Conservation (phyloP, 1,139 yeast species). For the Martiniozyma asiatica region DNA sequence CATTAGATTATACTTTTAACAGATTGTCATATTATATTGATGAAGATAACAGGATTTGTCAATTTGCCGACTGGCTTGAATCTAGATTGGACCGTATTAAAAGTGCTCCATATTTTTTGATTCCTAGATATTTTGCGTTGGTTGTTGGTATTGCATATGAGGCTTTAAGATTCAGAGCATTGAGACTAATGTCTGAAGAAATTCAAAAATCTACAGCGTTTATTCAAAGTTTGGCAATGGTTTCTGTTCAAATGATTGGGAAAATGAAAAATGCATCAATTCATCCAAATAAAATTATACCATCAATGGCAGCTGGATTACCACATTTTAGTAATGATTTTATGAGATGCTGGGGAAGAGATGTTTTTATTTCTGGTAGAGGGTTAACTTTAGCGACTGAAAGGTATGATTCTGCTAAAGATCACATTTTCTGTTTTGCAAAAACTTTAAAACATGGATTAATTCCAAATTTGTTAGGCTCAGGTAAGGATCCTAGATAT, state of each 20-base stretch:
- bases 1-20: conserved; percentile 60
- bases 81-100: conserved; percentile 55
- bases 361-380: conserved; percentile 76
- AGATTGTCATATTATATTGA: conserved; percentile 47
- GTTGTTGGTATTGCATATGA: conserved; percentile 73
- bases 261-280: conserved; percentile 64
- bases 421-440: conserved; percentile 79
- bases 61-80: conserved; percentile 58
- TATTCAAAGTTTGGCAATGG: conserved; percentile 67
- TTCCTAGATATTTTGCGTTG: conserved; percentile 80
- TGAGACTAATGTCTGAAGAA: conserved; percentile 40
- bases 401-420: conserved; percentile 65
- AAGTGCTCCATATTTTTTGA: conserved; percentile 60
- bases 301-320: conserved; percentile 88
- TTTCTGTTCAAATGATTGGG: conserved; percentile 85
- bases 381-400: conserved; percentile 74
- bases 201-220: conserved; percentile 58
- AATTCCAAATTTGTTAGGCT: conserved; percentile 85
- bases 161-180: conserved; percentile 60
- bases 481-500: conserved; percentile 87
- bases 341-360: conserved; percentile 99
- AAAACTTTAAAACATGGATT: conserved; percentile 89
- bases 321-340: conserved; percentile 87
- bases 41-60: conserved; percentile 13
- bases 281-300: conserved; percentile 47